These are phyloP conservation scores for Dryas drummondii DNA, from an alignment of 306 rosid genomes.

Conservation along the genomic window DNA sequence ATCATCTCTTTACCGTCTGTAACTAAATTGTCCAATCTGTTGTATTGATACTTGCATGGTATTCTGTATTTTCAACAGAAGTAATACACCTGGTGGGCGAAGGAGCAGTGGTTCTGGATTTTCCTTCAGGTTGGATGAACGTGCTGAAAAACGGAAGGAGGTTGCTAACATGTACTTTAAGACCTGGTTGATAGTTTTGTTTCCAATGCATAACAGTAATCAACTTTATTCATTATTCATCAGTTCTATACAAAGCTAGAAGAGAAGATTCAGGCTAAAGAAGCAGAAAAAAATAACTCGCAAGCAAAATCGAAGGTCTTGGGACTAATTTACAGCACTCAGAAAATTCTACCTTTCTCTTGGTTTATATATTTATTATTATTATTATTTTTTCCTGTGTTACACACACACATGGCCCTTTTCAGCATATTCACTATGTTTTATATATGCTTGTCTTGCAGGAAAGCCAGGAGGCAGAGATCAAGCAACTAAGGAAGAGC, in stretches of 20 bases:
- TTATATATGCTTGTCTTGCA: conserved; percentile 28
- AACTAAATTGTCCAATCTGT: neutral
- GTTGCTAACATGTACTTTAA: conserved; percentile 34
- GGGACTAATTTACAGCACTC: neutral
- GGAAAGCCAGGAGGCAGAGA: conserved; percentile 88
- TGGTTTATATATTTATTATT: neutral
- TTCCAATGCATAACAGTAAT: conserved; percentile 6
- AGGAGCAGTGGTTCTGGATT: conserved; percentile 60
- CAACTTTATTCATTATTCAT: conserved; percentile 14
- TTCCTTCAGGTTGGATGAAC: conserved; percentile 83
- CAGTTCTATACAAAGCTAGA: conserved; percentile 92
- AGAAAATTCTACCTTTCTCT: neutral
- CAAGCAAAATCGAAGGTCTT: conserved; percentile 88
- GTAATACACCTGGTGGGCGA: conserved; percentile 43
- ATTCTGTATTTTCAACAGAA: conserved; percentile 41
- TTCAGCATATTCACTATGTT: neutral
- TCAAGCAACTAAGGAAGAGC: conserved; percentile 77
- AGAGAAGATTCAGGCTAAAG: conserved; percentile 91
- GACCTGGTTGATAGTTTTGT: conserved; percentile 10
- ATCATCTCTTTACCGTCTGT: conserved; percentile 1
- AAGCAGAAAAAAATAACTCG: conserved; percentile 68
- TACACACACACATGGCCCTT: conserved; percentile 3
- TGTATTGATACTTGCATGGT: conserved; percentile 13
- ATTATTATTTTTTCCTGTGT: neutral
- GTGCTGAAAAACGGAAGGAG: conserved; percentile 97